phyloP scores from a whole-genome alignment of 352 stramenopile genomes.

The Aphanomyces invadans region DNA sequence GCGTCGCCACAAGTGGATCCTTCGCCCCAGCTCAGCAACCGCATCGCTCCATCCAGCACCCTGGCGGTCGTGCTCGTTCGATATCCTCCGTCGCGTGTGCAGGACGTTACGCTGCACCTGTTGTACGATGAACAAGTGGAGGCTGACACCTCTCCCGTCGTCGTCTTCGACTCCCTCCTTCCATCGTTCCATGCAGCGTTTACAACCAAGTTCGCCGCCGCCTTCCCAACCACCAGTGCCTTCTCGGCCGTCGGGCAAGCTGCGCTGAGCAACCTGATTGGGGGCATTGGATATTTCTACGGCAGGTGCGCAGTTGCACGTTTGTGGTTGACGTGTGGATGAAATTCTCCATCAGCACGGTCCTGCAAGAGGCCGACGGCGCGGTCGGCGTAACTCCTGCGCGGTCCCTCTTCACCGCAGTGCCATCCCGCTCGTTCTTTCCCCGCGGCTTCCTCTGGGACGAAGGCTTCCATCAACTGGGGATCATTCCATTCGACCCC shows the following conservation, averaged over 20 bases:
- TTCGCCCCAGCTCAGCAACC: constrained; percentile 44
- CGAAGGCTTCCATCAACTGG: constrained; percentile 91
- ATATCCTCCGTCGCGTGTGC: constrained; percentile 29
- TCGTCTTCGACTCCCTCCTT: constrained; percentile 17
- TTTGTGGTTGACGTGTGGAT: not conserved
- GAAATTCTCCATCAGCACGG: constrained; percentile 45
- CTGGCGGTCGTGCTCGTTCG: constrained; percentile 60
- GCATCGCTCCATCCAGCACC: constrained; percentile 57
- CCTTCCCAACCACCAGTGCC: constrained; percentile 38
- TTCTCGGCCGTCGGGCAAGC: constrained; percentile 55
- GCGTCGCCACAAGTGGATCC: not conserved
- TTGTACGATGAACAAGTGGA: constrained; percentile 45
- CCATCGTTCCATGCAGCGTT: constrained; percentile 30
- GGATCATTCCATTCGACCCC: constrained; percentile 69
- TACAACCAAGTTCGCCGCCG: constrained; percentile 44
- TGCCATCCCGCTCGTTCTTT: constrained; percentile 92
- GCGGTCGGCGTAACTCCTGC: constrained; percentile 36
- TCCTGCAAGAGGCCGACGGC: constrained; percentile 53
- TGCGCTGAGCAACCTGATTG: constrained; percentile 86
- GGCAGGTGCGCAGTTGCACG: constrained; percentile 29
- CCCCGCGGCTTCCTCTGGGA: constrained; percentile 92
- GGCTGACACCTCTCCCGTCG: constrained; percentile 13
- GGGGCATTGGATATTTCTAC: constrained; percentile 86
- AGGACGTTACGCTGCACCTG: constrained; percentile 56
- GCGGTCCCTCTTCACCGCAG: constrained; percentile 74